phyloP scores from a whole-genome alignment of 306 rosid species.

The Trichosanthes cucumerina region DNA sequence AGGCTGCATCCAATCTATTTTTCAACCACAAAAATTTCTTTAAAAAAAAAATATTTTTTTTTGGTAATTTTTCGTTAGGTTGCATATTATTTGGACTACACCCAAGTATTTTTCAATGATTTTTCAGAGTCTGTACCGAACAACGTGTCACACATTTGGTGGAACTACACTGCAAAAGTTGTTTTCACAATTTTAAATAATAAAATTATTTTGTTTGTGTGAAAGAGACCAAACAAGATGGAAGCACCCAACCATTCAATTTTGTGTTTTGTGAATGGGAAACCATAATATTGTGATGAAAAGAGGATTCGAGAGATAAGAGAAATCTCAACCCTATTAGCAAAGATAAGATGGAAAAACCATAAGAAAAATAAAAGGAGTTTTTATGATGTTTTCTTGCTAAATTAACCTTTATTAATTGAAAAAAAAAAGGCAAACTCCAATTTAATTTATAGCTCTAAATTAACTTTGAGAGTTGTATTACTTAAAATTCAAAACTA shows the following conservation, averaged over 20 bases:
- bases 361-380: neutral
- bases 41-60: too few relatives aligned
- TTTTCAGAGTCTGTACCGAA: neutral
- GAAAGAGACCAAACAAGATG: neutral
- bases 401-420: too few relatives aligned
- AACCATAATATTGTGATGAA: neutral
- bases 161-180: neutral
- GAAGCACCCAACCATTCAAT: constrained; percentile 8
- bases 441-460: too few relatives aligned
- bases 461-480: too few relatives aligned
- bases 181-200: neutral
- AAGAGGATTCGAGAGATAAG: neutral
- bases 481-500: too few relatives aligned
- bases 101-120: too few relatives aligned
- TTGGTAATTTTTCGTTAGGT: too few relatives aligned
- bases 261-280: constrained; percentile 7
- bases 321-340: neutral
- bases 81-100: too few relatives aligned
- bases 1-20: too few relatives aligned
- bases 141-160: neutral
- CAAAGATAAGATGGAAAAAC: neutral
- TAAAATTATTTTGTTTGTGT: neutral
- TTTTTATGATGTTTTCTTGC: neutral
- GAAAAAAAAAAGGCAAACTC: too few relatives aligned
- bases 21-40: too few relatives aligned